Percentiles rank a stretch among this genome's conserved stretches.
Conservation (phyloP, 2,329 filamentous ascomycete genomes). For the Alternaria novae-zelandiae region DNA sequence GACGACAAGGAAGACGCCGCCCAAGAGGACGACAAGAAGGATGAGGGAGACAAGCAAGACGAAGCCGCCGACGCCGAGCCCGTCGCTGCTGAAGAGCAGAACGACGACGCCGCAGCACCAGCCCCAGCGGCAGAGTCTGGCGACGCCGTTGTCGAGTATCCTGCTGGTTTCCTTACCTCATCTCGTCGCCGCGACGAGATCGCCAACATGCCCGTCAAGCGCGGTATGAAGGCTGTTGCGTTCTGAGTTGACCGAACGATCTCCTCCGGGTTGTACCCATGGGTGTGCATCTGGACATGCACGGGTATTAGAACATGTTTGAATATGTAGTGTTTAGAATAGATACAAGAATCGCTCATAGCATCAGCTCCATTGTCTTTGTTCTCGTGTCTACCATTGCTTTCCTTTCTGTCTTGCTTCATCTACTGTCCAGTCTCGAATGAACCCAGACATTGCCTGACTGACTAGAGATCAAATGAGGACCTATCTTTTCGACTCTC, state of each 20-base stretch:
- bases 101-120: neutral
- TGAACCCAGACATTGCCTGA: too few species aligned
- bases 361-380: neutral
- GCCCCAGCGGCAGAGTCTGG: neutral
- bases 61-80: neutral
- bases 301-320: neutral
- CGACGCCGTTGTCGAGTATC: constrained; percentile 5
- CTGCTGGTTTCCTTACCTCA: constrained; percentile 13
- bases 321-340: neutral
- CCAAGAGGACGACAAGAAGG: neutral
- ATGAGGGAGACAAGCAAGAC: constrained; percentile 3
- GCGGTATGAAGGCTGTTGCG: constrained; percentile 6
- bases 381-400: neutral
- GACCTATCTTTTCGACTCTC: neutral
- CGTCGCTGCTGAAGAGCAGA: neutral
- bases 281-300: neutral
- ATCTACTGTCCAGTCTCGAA: neutral
- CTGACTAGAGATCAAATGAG: neutral
- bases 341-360: neutral
- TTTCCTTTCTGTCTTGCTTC: neutral
- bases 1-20: constrained; percentile 1
- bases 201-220: neutral
- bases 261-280: too few species aligned
- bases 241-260: neutral
- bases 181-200: neutral